Conservation (phyloP, 768 basidiomycete genomes). For the Amanita fuliginea region DNA sequence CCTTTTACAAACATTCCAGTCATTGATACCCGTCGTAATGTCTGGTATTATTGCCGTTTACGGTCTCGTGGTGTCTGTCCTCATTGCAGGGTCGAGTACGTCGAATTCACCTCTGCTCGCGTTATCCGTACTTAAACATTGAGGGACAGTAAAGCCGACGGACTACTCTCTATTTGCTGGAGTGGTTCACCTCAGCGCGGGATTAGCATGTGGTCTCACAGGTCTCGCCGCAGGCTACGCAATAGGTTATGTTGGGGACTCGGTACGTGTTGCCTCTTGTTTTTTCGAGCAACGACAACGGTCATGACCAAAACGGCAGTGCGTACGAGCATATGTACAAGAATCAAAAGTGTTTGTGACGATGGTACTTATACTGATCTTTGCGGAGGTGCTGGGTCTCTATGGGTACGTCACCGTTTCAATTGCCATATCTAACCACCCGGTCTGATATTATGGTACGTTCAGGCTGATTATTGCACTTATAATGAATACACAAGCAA, state of each 20-base stretch:
- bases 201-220: constrained; percentile 83
- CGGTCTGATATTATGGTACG: not conserved
- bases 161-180: constrained; percentile 80
- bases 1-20: constrained; percentile 33
- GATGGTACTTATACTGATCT: constrained; percentile 95
- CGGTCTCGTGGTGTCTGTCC: constrained; percentile 89
- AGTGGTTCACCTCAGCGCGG: constrained; percentile 88
- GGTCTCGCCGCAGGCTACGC: constrained; percentile 92
- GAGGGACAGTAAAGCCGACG: constrained; percentile 41
- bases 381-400: constrained; percentile 82
- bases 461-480: constrained; percentile 75
- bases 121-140: constrained; percentile 7
- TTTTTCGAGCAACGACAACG: not conserved
- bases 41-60: constrained; percentile 98
- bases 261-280: constrained; percentile 40
- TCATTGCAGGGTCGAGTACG: constrained; percentile 63
- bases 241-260: constrained; percentile 89
- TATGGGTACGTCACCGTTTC: constrained; percentile 49
- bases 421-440: not conserved
- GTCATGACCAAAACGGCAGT: constrained; percentile 31
- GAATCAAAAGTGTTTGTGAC: constrained; percentile 88
- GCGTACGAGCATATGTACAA: constrained; percentile 83
- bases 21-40: constrained; percentile 95
- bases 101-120: constrained; percentile 7
- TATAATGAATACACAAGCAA: constrained; percentile 79